Evolutionary conservation across 192 early-diverging fungal species (phyloP), one percentile per base, ranked within the genome.

Genomic region (Neocallimastix lanati): DNA sequence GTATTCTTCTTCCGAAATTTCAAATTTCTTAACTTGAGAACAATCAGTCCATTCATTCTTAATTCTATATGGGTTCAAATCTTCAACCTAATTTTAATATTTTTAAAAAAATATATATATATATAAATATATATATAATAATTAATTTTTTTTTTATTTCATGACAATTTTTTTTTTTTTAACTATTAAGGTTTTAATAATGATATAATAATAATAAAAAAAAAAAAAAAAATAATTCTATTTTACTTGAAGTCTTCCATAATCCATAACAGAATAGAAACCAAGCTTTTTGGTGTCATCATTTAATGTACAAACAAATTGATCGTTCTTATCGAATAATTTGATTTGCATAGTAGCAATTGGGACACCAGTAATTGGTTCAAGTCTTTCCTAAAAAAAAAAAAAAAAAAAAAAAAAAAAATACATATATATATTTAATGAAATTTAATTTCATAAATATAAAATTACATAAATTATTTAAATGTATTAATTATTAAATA

Each of bases 11-110:
- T 97, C 94, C 0, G 89, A 83, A 76, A 99, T 89, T 82, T 95
- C 96, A 83, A 92, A 96, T 84, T 99, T 99, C 81, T 98, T 88
- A 28, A 99, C 97, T 76, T 92, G 87, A 12, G 93, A 94, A 6
- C 93, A 84, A 85, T 99, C 97, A 40, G 88, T 94, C 84, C 86
- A 98, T 82, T 95, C 92, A 40, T 92, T 89, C 77, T 85, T 87
- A 76, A 85, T 79, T 18, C 87, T 83, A 76, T 85, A 86, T 29
- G 93, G 93, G 81, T 94, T 93, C 7, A 86, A 81, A 82, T 95
- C 91, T 21, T 84, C 81, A 30, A 95, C 91, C 88, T 94, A 33
- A 33, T 33, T 33, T n/a, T n/a, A n/a, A n/a, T n/a, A n/a, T n/a
- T n/a, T n/a, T n/a, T n/a, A n/a, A n/a, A n/a, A n/a, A n/a, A n/a